Evolutionary conservation across 1,284 basidiomycete genomes (phyloP), one percentile per base, ranked within the genome.

Genomic region (Hymenochaete sp.): DNA sequence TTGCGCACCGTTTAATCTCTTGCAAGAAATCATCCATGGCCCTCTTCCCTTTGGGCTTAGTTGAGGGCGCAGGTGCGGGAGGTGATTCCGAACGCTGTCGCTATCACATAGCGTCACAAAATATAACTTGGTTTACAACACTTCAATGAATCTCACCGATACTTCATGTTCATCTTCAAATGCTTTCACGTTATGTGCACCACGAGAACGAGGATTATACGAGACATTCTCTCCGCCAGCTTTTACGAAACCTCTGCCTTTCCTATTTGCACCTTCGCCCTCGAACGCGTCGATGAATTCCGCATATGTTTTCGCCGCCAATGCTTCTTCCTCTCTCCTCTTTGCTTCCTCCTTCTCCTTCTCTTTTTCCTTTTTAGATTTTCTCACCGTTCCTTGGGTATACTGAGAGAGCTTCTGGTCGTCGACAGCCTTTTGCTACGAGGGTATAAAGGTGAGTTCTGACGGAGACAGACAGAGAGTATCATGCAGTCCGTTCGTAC

Each of bases 11-110:
- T 64, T 96, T 97, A 52, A 96, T 88, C 63, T 95, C 91, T 56
- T 93, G 89, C 38, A 96, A 67, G 60, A 96, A 97, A 2, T 79
- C 67, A 61, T 95, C 92, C 89, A 96, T 96, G 0, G 86, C 89
- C 38, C 92, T 77, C 61, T 90, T 93, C 5, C 93, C 93, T 59
- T 87, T 92, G 0, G 84, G 79, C 57, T 77, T 85, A 0, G 79
- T 71, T 18, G 59, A 67, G 40, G 51, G 52, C 24, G 56, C 58
- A 8, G 59, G 55, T 35, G 32, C 8, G 2, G 71, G 59, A 2
- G 81, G 76, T 21, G 83, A 80, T 1, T 75, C 66, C 1, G 70
- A 70, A 71, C 48, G 43, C 79, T 49, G 24, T 24, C n/a, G 21
- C n/a, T 48, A 7, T 33, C 44, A 54, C 36, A 52, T 44, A 10